Conservation (phyloP, 2,329 filamentous ascomycete species). For the Tolypocladium tropicale region DNA sequence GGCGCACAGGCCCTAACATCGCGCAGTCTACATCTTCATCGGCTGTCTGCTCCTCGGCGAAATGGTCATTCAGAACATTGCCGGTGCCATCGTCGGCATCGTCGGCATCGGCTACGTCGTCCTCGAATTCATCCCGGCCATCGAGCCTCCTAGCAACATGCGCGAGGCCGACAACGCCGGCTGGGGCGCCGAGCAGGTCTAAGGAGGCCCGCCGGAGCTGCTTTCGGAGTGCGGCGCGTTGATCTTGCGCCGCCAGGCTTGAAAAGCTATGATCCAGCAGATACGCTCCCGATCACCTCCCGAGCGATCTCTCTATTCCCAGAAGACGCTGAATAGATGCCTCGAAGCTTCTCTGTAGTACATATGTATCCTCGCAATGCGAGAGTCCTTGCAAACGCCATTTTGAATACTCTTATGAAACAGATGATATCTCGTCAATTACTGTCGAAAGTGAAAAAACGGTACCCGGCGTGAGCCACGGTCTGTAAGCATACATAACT, state of each 20-base stretch:
- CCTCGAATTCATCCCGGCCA: slow-evolving; percentile 68
- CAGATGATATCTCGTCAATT: too few relatives aligned
- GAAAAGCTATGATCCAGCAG: neutral
- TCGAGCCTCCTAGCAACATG: slow-evolving; percentile 75
- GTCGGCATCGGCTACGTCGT: slow-evolving; percentile 68
- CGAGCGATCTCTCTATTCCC: neutral
- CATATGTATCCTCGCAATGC: neutral
- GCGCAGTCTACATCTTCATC: slow-evolving; percentile 86
- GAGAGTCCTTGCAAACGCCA: too few relatives aligned
- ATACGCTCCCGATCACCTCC: neutral
- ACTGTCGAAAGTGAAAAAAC: too few relatives aligned
- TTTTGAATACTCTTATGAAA: neutral
- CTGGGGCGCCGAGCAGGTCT: slow-evolving; percentile 72
- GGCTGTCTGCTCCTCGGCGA: slow-evolving; percentile 73
- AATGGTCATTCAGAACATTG: slow-evolving; percentile 57
- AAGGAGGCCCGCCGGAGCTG: slow-evolving; percentile 14
- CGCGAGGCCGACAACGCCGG: slow-evolving; percentile 59
- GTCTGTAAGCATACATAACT: too few relatives aligned
- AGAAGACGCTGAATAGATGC: neutral
- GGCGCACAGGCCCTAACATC: neutral
- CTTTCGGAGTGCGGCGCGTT: neutral
- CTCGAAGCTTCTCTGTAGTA: too few relatives aligned
- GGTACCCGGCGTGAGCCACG: too few relatives aligned
- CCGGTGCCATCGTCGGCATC: slow-evolving; percentile 67
- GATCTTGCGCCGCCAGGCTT: neutral